Evolutionary conservation across 2,329 filamentous ascomycete species (phyloP).

Genomic region (Exophiala oligosperma): DNA sequence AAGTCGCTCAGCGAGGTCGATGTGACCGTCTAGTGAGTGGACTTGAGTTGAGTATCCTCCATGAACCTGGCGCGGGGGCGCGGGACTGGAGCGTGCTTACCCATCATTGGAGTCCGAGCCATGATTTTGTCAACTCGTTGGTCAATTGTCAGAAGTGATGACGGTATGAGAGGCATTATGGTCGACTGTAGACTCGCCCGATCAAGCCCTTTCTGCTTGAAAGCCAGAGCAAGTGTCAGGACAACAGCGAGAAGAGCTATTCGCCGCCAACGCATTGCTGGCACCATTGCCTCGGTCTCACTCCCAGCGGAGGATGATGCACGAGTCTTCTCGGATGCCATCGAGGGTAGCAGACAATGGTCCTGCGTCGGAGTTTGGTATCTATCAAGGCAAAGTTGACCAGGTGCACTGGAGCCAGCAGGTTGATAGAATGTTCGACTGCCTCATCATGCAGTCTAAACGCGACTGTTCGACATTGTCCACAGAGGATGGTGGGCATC

Average conservation of each 20-base stretch:
- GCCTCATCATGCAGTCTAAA: too few relatives aligned
- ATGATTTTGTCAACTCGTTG: constrained; percentile 46
- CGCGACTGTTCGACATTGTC: too few relatives aligned
- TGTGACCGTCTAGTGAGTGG: constrained; percentile 65
- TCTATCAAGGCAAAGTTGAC: too few relatives aligned
- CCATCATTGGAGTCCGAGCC: constrained; percentile 54
- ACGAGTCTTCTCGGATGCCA: too few relatives aligned
- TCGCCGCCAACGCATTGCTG: neutral
- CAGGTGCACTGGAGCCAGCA: too few relatives aligned
- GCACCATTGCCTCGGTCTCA: too few relatives aligned
- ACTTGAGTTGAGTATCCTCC: neutral
- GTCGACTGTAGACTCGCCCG: neutral
- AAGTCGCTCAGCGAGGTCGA: constrained; percentile 78
- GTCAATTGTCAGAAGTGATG: constrained; percentile 29
- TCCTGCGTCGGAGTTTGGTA: too few relatives aligned
- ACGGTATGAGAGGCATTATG: neutral
- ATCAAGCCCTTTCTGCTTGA: neutral
- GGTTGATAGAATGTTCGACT: too few relatives aligned
- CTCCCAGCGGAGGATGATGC: too few relatives aligned
- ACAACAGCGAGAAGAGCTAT: neutral
- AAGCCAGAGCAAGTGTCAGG: neutral
- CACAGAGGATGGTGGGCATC: too few relatives aligned
- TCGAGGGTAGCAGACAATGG: too few relatives aligned
- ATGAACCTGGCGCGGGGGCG: neutral
- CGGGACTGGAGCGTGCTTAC: neutral